Evolutionary conservation across 2,329 filamentous ascomycete species (phyloP), one percentile per base, ranked within the genome.

Genomic region (Aspergillus ustus): DNA sequence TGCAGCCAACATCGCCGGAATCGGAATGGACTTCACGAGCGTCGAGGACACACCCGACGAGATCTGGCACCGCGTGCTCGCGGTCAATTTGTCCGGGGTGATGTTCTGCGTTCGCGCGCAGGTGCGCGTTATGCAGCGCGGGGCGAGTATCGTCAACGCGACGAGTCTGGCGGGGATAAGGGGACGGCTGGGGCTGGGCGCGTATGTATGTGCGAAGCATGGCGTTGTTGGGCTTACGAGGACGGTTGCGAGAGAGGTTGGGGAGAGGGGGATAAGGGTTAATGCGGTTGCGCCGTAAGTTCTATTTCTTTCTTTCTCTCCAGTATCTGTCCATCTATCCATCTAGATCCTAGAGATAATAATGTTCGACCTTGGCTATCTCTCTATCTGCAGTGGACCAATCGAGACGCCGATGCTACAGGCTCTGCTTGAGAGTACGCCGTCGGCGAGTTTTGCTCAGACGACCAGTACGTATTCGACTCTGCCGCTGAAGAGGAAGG

Each of bases 171-270:
- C 50, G 9, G 57, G 57, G 17, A 13, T 31, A 1, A 5, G 5
- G n/a, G 43, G 43, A 3, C 1, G n/a, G n/a, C 17, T 6, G 1
- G n/a, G 20, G 13, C 11, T 52, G 34, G 37, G 75, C 1, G 77
- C 80, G 0, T 81, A 82, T 62, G 77, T 73, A n/a, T 72, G 75
- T 2, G 75, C 75, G 11, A 83, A 83, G 65, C 80, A 77, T 59
- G 81, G 73, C 2, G 70, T 82, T 4, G 74, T 82, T 15, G 80
- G 79, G 2, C 70, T 83, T 28, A 79, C 78, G 2, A 79, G 79
- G 44, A 69, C 71, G 9, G 75, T 74, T 9, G 72, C 75, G 11
- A 74, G 72, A 50, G 75, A 78, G 52, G 17, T 22, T 19, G 43
- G 43, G n/a, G 73, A 71, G 7, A 63, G 70, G 22, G 64, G 70